A percentile compares a stretch with the other conserved stretches of the same genome.
Conservation (phyloP, 2,329 filamentous ascomycete species). For the Calonectria henricotiae region DNA sequence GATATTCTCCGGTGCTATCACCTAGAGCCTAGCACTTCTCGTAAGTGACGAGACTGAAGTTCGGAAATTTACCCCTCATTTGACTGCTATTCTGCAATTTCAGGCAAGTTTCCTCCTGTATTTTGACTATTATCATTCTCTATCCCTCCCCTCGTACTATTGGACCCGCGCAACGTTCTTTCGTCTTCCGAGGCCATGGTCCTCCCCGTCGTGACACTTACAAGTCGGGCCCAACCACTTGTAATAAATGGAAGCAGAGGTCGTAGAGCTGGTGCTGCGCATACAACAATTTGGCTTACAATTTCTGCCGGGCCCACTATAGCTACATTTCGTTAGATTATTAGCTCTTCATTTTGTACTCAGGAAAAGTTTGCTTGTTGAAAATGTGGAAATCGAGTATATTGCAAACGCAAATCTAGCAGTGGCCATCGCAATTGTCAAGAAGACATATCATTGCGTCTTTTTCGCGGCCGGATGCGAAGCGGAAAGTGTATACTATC, state of each 20-base stretch:
- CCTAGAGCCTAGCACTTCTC: not conserved
- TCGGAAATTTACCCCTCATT: not conserved
- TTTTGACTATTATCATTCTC: not conserved
- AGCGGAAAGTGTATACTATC: not conserved
- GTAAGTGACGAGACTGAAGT: not conserved
- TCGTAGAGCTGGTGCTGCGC: constrained; percentile 3
- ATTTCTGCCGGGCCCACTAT: not conserved
- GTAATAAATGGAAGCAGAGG: not conserved
- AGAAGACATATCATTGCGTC: not conserved
- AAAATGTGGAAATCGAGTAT: not conserved
- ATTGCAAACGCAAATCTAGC: not conserved
- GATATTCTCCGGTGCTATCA: no score
- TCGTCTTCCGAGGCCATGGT: not conserved
- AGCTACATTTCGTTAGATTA: not conserved
- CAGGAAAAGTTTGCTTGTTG: not conserved
- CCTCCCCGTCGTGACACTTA: not conserved
- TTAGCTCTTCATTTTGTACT: not conserved
- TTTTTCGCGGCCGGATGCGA: not conserved
- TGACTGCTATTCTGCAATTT: not conserved
- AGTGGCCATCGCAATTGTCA: not conserved
- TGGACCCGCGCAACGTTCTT: not conserved
- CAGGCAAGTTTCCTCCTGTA: not conserved
- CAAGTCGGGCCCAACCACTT: not conserved
- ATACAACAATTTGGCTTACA: not conserved
- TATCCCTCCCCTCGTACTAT: not conserved